Evolutionary conservation across 2,329 filamentous ascomycete genomes (phyloP), one percentile per base, ranked within the genome.

Genomic region (Talaromyces atroroseus): DNA sequence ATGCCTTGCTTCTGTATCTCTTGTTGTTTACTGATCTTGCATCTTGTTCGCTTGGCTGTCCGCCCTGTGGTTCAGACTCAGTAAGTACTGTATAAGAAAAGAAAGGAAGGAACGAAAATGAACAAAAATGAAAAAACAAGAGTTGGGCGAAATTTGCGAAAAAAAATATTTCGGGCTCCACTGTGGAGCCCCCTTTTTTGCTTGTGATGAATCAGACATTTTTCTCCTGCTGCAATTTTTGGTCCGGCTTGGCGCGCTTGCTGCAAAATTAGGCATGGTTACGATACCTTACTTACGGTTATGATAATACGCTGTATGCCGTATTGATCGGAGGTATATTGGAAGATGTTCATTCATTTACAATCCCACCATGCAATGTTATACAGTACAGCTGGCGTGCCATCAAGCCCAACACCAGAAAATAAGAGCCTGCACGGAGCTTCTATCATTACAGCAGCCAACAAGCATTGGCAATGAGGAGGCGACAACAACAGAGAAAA

Each of bases 401-500:
- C 21, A 24, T 47, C 18, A 21, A 21, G 24, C 21, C 45, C 45
- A 47, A 47, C 45, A 24, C 45, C 45, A 47, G n/a, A n/a, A 4
- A 47, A 23, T 20, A 40, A 40, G 18, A 21, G 23, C 14, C n/a
- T 11, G 23, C 45, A n/a, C 46, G 6, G 20, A 34, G 10, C 29
- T 34, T 29, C 24, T 34, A 49, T 49, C 24, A 18, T 32, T 34
- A 29, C 24, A 49, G 29, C 24, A 24, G 21, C 45, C 45, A 24
- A 47, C 26, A 47, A 47, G 32, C 32, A 36, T 36, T 24, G 45
- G 26, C 44, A 46, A 26, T 23, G 8, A 21, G 7, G 18, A 21
- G 44, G n/a, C 21, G 20, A 47, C 20, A 23, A 14, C n/a, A 48
- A 58, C 56, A 54, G 60, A 61, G 60, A 60, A 59, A 54, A 65